These are phyloP conservation scores for Dendrobium chrysotoxum DNA, from an alignment of 106 monocot genomes.

Conservation along the genomic window DNA sequence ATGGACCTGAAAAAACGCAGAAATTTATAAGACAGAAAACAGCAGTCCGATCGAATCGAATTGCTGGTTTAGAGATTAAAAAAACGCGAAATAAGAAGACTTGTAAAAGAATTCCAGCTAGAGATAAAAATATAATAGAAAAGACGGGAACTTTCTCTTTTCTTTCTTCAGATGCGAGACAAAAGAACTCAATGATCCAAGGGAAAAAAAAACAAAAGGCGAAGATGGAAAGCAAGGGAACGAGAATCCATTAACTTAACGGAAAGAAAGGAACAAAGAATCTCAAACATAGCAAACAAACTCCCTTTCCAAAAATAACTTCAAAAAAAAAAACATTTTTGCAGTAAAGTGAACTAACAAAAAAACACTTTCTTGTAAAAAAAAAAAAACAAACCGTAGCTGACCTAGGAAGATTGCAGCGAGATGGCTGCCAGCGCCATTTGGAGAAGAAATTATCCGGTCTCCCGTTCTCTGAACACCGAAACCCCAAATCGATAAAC, in stretches of 20 bases:
- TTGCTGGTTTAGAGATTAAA: neutral
- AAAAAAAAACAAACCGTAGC: neutral
- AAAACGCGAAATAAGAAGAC: neutral
- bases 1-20: no score
- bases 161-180: neutral
- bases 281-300: neutral
- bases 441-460: constrained; percentile 31
- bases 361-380: neutral
- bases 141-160: neutral
- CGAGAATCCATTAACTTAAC: neutral
- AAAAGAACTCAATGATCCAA: neutral
- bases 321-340: neutral
- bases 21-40: no score
- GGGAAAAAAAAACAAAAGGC: neutral
- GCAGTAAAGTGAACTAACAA: neutral
- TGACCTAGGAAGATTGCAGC: constrained; percentile 42
- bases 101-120: neutral
- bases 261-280: neutral
- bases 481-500: constrained; percentile 49
- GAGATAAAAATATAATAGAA: neutral
- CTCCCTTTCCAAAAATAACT: neutral
- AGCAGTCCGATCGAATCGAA: no score
- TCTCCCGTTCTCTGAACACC: constrained; percentile 52
- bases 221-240: neutral
- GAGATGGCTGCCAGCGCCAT: constrained; percentile 50